Evolutionary conservation across 2,329 filamentous ascomycete species (phyloP).

Genomic region (Ascosphaera apis): DNA sequence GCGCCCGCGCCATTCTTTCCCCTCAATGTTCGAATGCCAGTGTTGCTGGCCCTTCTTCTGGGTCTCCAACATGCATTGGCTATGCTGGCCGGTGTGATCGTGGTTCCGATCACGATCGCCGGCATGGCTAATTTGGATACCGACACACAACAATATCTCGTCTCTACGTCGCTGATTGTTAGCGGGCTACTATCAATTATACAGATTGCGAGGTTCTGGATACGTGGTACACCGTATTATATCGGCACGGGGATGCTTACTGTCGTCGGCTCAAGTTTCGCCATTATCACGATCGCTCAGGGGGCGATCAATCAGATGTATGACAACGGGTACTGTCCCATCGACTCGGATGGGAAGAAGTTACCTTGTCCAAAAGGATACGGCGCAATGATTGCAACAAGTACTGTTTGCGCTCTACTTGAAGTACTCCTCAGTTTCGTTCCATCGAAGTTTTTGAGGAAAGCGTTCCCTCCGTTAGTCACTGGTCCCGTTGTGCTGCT

Average conservation of each 20-base stretch:
- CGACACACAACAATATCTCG: constrained; percentile 37
- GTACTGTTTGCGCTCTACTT: constrained; percentile 24
- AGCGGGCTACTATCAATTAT: constrained; percentile 41
- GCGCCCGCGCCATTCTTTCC: constrained; percentile 46
- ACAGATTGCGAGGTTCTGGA: constrained; percentile 43
- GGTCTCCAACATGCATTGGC: constrained; percentile 47
- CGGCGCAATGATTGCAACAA: constrained; percentile 38
- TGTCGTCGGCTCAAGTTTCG: constrained; percentile 45
- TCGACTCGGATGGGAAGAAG: constrained; percentile 29
- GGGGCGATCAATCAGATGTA: constrained; percentile 42
- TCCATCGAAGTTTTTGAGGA: constrained; percentile 33
- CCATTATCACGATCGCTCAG: constrained; percentile 40
- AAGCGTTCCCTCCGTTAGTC: constrained; percentile 43
- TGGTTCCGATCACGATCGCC: constrained; percentile 33
- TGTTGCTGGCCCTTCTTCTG: constrained; percentile 40
- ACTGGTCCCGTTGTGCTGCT: constrained; percentile 45
- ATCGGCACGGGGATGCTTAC: constrained; percentile 43
- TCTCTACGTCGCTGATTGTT: constrained; percentile 45
- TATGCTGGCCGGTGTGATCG: constrained; percentile 33
- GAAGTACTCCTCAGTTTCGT: constrained; percentile 44
- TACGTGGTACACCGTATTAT: constrained; percentile 38
- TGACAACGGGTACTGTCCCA: constrained; percentile 37
- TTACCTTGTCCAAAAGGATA: constrained; percentile 44
- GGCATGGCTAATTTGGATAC: constrained; percentile 33
- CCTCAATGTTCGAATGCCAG: constrained; percentile 43